These are phyloP conservation scores for Cytospora paraplurivora DNA, from an alignment of 2,329 filamentous ascomycete species.

Conservation along the genomic window DNA sequence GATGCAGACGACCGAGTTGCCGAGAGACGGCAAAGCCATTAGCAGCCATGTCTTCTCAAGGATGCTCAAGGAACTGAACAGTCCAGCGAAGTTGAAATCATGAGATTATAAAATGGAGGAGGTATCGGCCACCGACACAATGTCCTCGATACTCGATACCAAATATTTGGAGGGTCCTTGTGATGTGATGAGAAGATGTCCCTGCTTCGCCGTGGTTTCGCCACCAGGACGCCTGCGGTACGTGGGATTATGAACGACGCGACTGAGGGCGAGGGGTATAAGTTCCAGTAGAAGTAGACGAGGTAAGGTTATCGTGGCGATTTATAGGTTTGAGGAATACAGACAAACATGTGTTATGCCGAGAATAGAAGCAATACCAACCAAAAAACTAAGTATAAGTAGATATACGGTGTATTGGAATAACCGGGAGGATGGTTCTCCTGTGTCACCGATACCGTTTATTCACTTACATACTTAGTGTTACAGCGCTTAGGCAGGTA, in stretches of 20 bases:
- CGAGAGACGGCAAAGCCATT: slow-evolving; percentile 31
- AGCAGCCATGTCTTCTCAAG: slow-evolving; percentile 24
- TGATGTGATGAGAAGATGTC: neutral
- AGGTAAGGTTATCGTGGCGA: neutral
- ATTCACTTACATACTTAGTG: neutral
- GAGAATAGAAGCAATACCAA: neutral
- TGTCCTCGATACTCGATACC: neutral
- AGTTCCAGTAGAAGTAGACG: slow-evolving; percentile 2
- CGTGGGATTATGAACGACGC: neutral
- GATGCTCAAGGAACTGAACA: neutral
- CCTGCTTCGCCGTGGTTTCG: slow-evolving; percentile 15
- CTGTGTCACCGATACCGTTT: neutral
- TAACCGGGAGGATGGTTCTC: neutral
- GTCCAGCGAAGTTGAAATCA: neutral
- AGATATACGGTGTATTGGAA: neutral
- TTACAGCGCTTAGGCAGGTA: neutral
- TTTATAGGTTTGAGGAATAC: neutral
- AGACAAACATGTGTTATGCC: neutral
- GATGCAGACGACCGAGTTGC: slow-evolving; percentile 27
- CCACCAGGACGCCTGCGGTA: slow-evolving; percentile 11
- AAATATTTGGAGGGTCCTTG: neutral
- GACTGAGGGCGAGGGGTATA: neutral
- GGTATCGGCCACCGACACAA: slow-evolving; percentile 10
- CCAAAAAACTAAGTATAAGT: neutral
- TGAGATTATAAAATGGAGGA: neutral